Conservation (phyloP, 768 basidiomycete genomes). For the Russula foetens region DNA sequence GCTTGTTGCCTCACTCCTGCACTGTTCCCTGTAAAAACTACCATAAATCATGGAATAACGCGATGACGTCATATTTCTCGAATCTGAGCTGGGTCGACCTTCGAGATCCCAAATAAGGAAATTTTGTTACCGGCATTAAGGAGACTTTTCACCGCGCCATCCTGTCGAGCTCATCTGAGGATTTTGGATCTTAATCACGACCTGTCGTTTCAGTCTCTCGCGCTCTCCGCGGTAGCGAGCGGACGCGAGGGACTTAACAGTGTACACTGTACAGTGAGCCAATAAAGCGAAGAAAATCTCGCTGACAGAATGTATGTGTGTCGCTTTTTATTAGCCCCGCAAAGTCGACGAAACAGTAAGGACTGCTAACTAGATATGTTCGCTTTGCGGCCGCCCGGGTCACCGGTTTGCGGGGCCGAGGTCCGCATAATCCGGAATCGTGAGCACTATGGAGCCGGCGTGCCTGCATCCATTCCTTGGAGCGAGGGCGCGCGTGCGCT, state of each 20-base stretch:
- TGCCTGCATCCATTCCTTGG: constrained; percentile 17
- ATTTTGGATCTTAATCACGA: constrained; percentile 4
- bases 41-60: neutral
- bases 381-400: neutral
- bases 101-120: constrained; percentile 6
- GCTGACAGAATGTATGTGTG: neutral
- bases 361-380: neutral
- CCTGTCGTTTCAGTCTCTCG: neutral
- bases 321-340: neutral
- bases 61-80: constrained; percentile 14
- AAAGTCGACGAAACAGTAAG: neutral
- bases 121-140: constrained; percentile 2
- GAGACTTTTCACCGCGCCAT: constrained; percentile 10
- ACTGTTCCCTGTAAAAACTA: constrained; percentile 7
- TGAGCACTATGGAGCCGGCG: neutral
- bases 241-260: neutral
- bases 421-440: neutral
- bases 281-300: neutral
- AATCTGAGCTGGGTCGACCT: constrained; percentile 4
- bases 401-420: neutral
- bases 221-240: constrained; percentile 4
- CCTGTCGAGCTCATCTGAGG: constrained; percentile 3
- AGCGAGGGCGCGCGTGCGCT: neutral
- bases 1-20: neutral
- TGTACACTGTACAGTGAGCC: neutral